Evolutionary conservation across 2,329 filamentous ascomycete species (phyloP), one percentile per base, ranked within the genome.

Genomic region (Hypoxylon rubiginosum): DNA sequence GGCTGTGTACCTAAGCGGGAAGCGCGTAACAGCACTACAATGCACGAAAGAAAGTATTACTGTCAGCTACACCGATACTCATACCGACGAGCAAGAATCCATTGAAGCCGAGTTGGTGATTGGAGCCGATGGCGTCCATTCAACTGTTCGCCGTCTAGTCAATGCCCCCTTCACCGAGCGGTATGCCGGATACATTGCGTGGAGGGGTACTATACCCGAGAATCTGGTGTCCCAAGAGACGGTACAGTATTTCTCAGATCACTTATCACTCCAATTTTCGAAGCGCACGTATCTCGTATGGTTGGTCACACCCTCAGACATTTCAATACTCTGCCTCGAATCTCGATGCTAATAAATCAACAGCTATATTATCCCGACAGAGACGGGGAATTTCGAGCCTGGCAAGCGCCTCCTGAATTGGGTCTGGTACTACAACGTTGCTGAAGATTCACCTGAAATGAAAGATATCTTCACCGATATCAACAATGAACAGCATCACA

Each of bases 381-480:
- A 78, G 13, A 72, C 80, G 28, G 82, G 82, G 1, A 76, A 74
- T 1, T 74, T 82, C 4, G 72, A 75, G 32, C 71, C 75, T 0
- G 81, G 80, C 4, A 71, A 81, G 24, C 78, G 82, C 10, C 77
- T 82, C 3, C 75, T 84, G 66, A 85, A 84, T 62, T 84, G 78
- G 66, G 80, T 85, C 0, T 84, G 81, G 77, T 85, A 85, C 72
- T 78, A 73, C 56, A 82, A 83, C 66, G 76, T 80, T 26, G 66
- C 74, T 0, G 77, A 81, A n/a, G 75, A 72, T 6, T 79, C 79
- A 0, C 41, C 72, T 2, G 81, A 81, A 19, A 76, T 82, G 24
- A 71, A 73, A 8, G 78, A 80, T 1, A 69, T 83, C 7, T 81
- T 85, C 76, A 85, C 82, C 2, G 82, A 84, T 62, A 64, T 74